A percentile compares a stretch with the other conserved stretches of the same genome.
Conservation (phyloP, 139 green algal genomes). For the Yamagishiella unicocca region DNA sequence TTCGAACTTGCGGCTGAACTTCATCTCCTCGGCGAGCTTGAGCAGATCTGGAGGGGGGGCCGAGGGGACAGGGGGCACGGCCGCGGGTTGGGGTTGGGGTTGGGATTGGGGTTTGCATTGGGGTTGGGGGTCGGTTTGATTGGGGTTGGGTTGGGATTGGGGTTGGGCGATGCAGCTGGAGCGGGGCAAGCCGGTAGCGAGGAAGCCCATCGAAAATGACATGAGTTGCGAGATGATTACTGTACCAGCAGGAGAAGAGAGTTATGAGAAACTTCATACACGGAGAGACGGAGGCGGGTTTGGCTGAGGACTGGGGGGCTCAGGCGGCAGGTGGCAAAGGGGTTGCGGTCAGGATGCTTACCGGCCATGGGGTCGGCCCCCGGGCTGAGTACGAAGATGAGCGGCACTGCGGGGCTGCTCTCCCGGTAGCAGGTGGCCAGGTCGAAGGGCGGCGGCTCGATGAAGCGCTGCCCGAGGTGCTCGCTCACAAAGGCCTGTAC, state of each 20-base stretch:
- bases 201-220: not conserved
- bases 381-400: constrained; percentile 86
- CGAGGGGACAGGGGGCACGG: not conserved
- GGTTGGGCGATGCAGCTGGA: too few relatives aligned
- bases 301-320: too few relatives aligned
- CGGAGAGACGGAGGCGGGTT: too few relatives aligned
- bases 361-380: constrained; percentile 87
- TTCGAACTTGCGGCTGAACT: constrained; percentile 86
- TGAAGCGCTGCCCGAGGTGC: constrained; percentile 77
- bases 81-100: not conserved
- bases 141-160: too few relatives aligned
- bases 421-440: constrained; percentile 79
- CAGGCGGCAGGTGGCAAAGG: too few relatives aligned
- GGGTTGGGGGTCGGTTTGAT: not conserved
- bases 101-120: not conserved
- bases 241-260: too few relatives aligned
- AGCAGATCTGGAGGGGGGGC: constrained; percentile 71
- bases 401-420: constrained; percentile 64
- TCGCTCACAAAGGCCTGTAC: constrained; percentile 75
- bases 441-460: constrained; percentile 88
- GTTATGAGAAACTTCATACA: too few relatives aligned
- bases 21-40: constrained; percentile 88
- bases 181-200: not conserved
- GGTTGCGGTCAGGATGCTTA: too few relatives aligned
- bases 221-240: not conserved